These are phyloP conservation scores for Scheffersomyces lignosus DNA, from an alignment of 805 yeast species.

Conservation along the genomic window DNA sequence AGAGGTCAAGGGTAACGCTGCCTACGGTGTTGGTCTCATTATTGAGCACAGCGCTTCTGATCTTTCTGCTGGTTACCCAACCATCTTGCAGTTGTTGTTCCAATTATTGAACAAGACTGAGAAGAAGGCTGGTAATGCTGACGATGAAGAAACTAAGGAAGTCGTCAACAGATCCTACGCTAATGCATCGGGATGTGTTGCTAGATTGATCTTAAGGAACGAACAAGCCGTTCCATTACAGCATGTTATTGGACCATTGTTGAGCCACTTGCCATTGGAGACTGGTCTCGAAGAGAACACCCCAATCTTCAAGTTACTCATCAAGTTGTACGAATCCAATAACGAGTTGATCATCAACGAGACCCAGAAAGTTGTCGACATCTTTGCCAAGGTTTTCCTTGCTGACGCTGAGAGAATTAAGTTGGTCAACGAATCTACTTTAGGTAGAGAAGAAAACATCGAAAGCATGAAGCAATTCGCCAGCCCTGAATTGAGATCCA, in stretches of 20 bases:
- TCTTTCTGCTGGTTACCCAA: constrained; percentile 62
- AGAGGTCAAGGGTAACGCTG: constrained; percentile 92
- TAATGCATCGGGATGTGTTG: constrained; percentile 96
- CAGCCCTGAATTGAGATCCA: constrained; percentile 59
- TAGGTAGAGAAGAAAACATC: constrained; percentile 82
- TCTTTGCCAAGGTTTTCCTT: constrained; percentile 68
- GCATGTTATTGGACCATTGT: constrained; percentile 72
- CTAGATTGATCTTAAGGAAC: constrained; percentile 80
- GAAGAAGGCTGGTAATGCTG: constrained; percentile 53
- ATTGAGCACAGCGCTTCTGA: constrained; percentile 56
- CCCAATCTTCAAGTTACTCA: constrained; percentile 79
- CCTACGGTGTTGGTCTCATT: constrained; percentile 90
- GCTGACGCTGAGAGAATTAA: constrained; percentile 75
- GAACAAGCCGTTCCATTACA: constrained; percentile 69
- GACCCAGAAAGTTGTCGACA: constrained; percentile 63
- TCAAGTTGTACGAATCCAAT: constrained; percentile 66
- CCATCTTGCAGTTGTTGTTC: constrained; percentile 71
- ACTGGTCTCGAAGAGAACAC: constrained; percentile 91
- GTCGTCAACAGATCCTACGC: constrained; percentile 82
- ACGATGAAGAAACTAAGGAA: constrained; percentile 77
- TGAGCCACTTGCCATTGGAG: constrained; percentile 79
- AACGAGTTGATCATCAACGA: constrained; percentile 53
- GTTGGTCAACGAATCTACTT: constrained; percentile 68
- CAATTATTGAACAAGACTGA: constrained; percentile 73
- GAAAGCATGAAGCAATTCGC: constrained; percentile 80